Base-by-base conservation (phyloP, 805 yeast species). In the Lipomyces kockii region DNA sequence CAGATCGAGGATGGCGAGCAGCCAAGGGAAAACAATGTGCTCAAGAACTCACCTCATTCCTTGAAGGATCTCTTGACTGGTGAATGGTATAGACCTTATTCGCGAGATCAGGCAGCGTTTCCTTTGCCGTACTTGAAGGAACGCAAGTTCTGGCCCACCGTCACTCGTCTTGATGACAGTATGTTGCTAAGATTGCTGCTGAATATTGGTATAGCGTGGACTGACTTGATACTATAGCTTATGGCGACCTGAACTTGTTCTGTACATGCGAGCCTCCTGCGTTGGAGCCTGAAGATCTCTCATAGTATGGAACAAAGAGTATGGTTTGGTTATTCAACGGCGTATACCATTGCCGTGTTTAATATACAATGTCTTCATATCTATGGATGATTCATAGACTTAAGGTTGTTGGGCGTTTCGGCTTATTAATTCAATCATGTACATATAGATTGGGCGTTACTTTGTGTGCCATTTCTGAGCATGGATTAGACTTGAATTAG, bases 91-190 rank as follows among this genome's bases (percentile, higher is more conserved):
- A 86, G 99, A 78, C 96, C 97, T 1, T 95, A 95, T 80, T 84
- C 97, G 1, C 86, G 98, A 76, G 96, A 91, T 76, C 87, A 88
- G 78, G 99, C 99, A 8, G 98, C 95, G 14, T 95, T 87, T 78
- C 98, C 99, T 61, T 82, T 92, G 66, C 85, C 89, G n/a, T 86
- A 83, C 76, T 84, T 95, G 77, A 86, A 84, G 75, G 80, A 82
- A 32, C 83, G 88, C 78, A 95, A 95, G 80, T 90, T 92, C 77
- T 95, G 99, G 99, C 98, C 99, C 51, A 83, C 92, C 0, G 98
- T 93, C 56, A 85, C 97, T 11, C 87, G 99, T 79, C 85, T 94
- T 63, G 97, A 95, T 77, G 99, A 95, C 77, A 58, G 70, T 65
- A 22, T 20, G 35, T 34, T 29, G 3, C 52, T 29, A 0, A 14